Conservation (phyloP, 345 rosid species). For the Melastoma malabathricum region DNA sequence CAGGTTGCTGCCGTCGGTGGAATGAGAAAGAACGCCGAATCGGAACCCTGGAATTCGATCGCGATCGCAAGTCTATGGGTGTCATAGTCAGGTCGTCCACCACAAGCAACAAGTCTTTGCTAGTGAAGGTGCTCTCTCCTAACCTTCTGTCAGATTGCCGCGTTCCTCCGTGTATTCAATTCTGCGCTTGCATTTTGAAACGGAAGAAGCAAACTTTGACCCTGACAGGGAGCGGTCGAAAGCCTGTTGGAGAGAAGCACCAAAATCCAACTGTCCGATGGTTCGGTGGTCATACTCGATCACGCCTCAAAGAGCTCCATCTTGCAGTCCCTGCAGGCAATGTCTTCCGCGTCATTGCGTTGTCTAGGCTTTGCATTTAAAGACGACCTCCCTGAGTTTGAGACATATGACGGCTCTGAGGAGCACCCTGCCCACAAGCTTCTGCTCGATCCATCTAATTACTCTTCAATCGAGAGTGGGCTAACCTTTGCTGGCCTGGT, state of each 20-base stretch:
- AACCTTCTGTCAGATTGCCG: not conserved
- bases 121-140: conserved; percentile 43
- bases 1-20: conserved; percentile 45
- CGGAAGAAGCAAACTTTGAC: not conserved
- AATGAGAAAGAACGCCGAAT: conserved; percentile 38
- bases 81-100: conserved; percentile 41
- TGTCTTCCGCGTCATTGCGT: conserved; percentile 48
- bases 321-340: conserved; percentile 29
- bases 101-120: conserved; percentile 31
- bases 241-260: conserved; percentile 59
- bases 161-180: not conserved
- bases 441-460: conserved; percentile 37
- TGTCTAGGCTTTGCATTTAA: conserved; percentile 64
- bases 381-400: conserved; percentile 41
- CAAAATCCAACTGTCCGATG: conserved; percentile 49
- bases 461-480: conserved; percentile 50
- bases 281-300: conserved; percentile 41
- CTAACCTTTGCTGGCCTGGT: conserved; percentile 51
- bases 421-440: conserved; percentile 57
- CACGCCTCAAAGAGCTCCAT: conserved; percentile 25
- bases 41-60: conserved; percentile 62
- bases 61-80: conserved; percentile 70
- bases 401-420: conserved; percentile 45
- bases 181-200: not conserved
- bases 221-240: conserved; percentile 69